Percentiles rank a stretch among this genome's conserved stretches.
Conservation (phyloP, 2,329 filamentous ascomycete species). For the Periconia digitata region DNA sequence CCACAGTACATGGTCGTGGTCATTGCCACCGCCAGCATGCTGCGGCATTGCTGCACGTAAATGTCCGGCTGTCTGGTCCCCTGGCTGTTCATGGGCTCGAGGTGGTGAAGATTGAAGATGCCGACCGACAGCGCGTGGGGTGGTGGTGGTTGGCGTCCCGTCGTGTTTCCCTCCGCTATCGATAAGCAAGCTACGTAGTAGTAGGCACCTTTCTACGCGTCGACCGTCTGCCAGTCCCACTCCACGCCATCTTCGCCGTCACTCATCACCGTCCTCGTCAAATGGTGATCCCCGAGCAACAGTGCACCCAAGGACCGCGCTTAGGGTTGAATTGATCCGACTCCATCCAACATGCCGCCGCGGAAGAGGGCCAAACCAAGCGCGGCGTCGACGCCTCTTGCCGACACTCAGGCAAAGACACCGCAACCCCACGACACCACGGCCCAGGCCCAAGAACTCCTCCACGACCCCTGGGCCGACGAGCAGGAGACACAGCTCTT, state of each 20-base stretch:
- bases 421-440: conserved; percentile 42
- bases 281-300: too few relatives aligned
- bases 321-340: neutral
- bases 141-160: neutral
- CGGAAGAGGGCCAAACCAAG: conserved; percentile 66
- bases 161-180: conserved; percentile 14
- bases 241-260: conserved; percentile 1
- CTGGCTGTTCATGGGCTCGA: too few relatives aligned
- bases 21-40: conserved; percentile 38
- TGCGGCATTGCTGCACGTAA: conserved; percentile 28
- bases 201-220: neutral
- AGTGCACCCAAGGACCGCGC: too few relatives aligned
- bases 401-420: conserved; percentile 44
- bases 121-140: conserved; percentile 35
- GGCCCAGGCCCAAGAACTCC: conserved; percentile 58
- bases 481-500: conserved; percentile 92
- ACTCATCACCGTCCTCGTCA: too few relatives aligned
- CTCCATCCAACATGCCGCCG: conserved; percentile 60
- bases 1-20: too few relatives aligned
- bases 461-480: conserved; percentile 85
- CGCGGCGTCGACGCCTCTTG: conserved; percentile 58
- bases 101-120: too few relatives aligned
- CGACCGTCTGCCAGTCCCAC: neutral
- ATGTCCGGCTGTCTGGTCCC: too few relatives aligned
- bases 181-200: neutral